Evolutionary conservation across 768 basidiomycete species (phyloP), one percentile per base, ranked within the genome.

Genomic region (Xanthoconium purpureum): DNA sequence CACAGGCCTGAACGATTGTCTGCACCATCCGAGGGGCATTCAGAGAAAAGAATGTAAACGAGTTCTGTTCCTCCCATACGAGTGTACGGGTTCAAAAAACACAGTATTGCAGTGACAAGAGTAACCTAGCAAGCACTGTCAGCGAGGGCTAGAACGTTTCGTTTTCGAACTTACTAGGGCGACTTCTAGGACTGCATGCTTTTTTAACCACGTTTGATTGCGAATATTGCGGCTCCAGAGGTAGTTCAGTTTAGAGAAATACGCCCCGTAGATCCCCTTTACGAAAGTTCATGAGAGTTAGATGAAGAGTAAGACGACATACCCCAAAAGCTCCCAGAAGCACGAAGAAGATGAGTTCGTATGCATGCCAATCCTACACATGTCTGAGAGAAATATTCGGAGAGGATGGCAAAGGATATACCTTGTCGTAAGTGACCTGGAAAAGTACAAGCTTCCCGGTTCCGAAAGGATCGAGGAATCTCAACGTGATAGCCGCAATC

Each of bases 31-130:
- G 76, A 69, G 30, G 77, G 79, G 64, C 96, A 99, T 74, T 97
- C 95, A 1, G 89, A 80, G 66, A 98, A 93, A 45, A 98, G 84
- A 58, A 87, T 87, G 68, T 91, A 94, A 51, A 99, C 89, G 24
- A 98, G 86, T 66, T 99, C 94, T 3, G 96, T 95, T 4, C 96
- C 93, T 50, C 94, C 88, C 89, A 98, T 95, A 37, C 89, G 84
- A 6, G 92, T 89, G 67, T 87, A 98, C 0, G 90, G 88, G 69
- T 95, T 97, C 51, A 91, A 73, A 75, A 94, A 96, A 61, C 88
- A 89, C 43, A 96, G 71, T 5, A 83, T 62, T 0, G 90, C 83
- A 0, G 96, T 98, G 32, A 88, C 66, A 33, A 87, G 68, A 0
- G 93, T 94, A 53, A 93, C 85, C 90, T 93, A 54, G 28, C 50